A percentile compares a stretch with the other conserved stretches of the same genome.
phyloP scores from a whole-genome alignment of 768 basidiomycete genomes.

The Podaxis mareebaensis region DNA sequence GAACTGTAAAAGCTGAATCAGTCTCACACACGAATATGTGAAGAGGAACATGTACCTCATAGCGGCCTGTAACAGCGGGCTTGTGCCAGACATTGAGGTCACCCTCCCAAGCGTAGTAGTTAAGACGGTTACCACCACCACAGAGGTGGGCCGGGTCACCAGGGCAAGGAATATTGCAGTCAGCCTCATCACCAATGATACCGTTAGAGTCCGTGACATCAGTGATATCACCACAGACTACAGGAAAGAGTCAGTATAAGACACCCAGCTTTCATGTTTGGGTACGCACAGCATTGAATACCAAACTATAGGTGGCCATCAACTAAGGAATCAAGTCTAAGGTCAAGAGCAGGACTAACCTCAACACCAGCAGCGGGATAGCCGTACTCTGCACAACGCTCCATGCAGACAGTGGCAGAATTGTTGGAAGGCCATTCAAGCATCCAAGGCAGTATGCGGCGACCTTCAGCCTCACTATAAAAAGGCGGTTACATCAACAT shows the following conservation, averaged over 20 bases:
- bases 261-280: background rate
- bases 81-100: slow-evolving; percentile 63
- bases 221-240: slow-evolving; percentile 70
- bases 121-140: slow-evolving; percentile 56
- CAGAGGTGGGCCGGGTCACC: slow-evolving; percentile 73
- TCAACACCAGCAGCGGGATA: slow-evolving; percentile 72
- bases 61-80: slow-evolving; percentile 63
- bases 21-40: background rate
- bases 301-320: slow-evolving; percentile 45
- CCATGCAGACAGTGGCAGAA: slow-evolving; percentile 63
- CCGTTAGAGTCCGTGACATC: slow-evolving; percentile 48
- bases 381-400: slow-evolving; percentile 69
- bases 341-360: slow-evolving; percentile 24
- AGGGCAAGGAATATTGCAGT: slow-evolving; percentile 59
- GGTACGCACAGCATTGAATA: slow-evolving; percentile 68
- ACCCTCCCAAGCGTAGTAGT: slow-evolving; percentile 55
- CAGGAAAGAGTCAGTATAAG: background rate
- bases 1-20: slow-evolving; percentile 34
- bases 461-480: slow-evolving; percentile 47
- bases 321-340: background rate
- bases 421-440: slow-evolving; percentile 61
- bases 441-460: slow-evolving; percentile 60
- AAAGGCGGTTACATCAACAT: background rate
- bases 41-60: slow-evolving; percentile 52
- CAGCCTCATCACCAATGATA: slow-evolving; percentile 39